Evolutionary conservation across 2,329 filamentous ascomycete genomes (phyloP).

Genomic region (Colletotrichum melonis): DNA sequence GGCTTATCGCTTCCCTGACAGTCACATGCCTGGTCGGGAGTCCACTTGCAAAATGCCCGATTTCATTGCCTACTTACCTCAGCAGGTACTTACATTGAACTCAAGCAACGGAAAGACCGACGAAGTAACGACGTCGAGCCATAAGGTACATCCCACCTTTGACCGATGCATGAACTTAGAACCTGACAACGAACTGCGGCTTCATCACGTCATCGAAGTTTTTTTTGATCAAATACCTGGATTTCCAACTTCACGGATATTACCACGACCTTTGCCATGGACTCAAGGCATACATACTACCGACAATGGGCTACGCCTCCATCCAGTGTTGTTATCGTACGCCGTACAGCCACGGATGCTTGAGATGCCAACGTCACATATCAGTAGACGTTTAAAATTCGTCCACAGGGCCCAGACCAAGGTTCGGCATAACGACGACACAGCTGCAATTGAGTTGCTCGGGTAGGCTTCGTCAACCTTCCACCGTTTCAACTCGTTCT

Average conservation of each 20-base stretch:
- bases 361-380: neutral
- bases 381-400: neutral
- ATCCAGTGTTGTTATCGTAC: neutral
- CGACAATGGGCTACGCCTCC: neutral
- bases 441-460: neutral
- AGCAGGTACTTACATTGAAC: neutral
- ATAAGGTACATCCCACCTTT: neutral
- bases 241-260: too few species aligned
- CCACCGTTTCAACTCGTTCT: slow-evolving; percentile 25
- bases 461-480: slow-evolving; percentile 22
- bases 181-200: neutral
- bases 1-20: neutral
- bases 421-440: neutral
- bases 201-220: neutral
- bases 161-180: slow-evolving; percentile 25
- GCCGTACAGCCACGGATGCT: neutral
- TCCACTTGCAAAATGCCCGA: neutral
- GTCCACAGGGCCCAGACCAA: neutral
- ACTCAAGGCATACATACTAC: neutral
- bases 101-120: slow-evolving; percentile 6
- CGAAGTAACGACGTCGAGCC: slow-evolving; percentile 14
- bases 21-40: neutral
- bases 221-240: neutral
- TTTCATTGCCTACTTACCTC: neutral
- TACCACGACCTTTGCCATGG: neutral